Evolutionary conservation across 31 red algal species (phyloP), one percentile per base, ranked within the genome.

Genomic region (Odonthalia washingtoniensis): DNA sequence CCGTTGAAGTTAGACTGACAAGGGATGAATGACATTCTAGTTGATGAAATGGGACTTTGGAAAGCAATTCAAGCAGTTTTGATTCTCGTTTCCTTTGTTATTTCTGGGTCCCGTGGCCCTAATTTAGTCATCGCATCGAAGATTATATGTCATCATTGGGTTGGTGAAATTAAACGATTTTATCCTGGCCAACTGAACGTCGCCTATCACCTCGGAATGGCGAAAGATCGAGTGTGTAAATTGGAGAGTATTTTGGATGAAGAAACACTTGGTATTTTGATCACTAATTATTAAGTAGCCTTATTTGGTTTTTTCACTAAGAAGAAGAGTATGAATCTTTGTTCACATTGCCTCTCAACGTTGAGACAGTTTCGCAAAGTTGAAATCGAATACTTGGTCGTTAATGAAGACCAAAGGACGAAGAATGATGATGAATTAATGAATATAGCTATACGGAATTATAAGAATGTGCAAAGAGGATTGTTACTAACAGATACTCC

Each of bases 41-140:
- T 89, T 0, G 94, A 96, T 35, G 94, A 96, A 68, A 96, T 96
- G 94, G 94, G 94, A 36, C 78, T 96, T 72, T 88, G 94, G 18
- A 96, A 96, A 49, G 92, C 94, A 5, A 87, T 97, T 21, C 91
- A 94, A 46, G 90, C 91, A 27, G 74, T 97, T 35, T 78, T 88
- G 33, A 76, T 94, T 30, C 70, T 94, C 17, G 89, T 69, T 3
- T 87, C 94, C 16, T 69, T 95, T 17, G 81, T 86, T 33, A 37
- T 86, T 34, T 84, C 78, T 1, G 89, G 80, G 28, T 85, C 80
- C 43, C 30, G 82, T 69, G 89, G 89, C 16, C 82, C 77, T 17
- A 77, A 88, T 40, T 89, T 96, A 34, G 84, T 96, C 0, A 90
- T 96, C 36, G 94, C 87, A 42, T 89, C 94, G 3, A 82, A 88